Base-by-base conservation (phyloP, 495 filamentous ascomycete species). In the Amniculicola lignicola region DNA sequence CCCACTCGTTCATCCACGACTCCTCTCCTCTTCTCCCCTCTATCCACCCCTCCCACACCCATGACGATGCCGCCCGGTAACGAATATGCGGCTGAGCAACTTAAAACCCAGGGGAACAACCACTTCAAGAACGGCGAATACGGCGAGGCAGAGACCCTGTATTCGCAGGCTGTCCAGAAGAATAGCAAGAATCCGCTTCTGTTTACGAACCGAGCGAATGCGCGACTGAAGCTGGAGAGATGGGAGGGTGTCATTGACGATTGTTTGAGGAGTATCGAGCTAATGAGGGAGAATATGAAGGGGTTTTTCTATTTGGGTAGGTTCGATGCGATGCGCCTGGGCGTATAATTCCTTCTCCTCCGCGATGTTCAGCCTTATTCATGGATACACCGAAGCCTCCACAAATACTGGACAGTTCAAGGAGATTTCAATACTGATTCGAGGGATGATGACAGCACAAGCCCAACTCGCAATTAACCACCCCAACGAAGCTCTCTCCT, bases 161-260 rank as follows among this genome's bases (percentile, higher is more conserved):
- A 91, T 72, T 89, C 88, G 10, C 84, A 93, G 76, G 92, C 92
- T 16, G 81, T 89, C 36, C 76, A 80, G 51, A 74, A 76, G 46
- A 82, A 90, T 67, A 72, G 78, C 4, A 70, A 64, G 5, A 87
- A 86, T 64, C 76, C 80, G 1, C 67, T 80, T 3, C 75, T 87
- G 41, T 90, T 83, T 75, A 94, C 92, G 24, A 98, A 98, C 74
- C 87, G 93, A 45, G 88, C 92, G 35, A 85, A 95, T 70, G 83
- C 88, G 10, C 85, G 91, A 37, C 74, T 93, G 37, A 82, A 81
- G 63, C 78, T 94, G n/a, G 66, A 69, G 25, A 75, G 77, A 63
- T 90, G 82, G 78, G 77, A 87, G n/a, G 77, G 69, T n/a, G 89
- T 85, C 24, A 84, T 95, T 59, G 76, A 81, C 31, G 93, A 96